Evolutionary conservation across 169 alveolate species (phyloP).

Genomic region (Perkinsus chesapeaki): DNA sequence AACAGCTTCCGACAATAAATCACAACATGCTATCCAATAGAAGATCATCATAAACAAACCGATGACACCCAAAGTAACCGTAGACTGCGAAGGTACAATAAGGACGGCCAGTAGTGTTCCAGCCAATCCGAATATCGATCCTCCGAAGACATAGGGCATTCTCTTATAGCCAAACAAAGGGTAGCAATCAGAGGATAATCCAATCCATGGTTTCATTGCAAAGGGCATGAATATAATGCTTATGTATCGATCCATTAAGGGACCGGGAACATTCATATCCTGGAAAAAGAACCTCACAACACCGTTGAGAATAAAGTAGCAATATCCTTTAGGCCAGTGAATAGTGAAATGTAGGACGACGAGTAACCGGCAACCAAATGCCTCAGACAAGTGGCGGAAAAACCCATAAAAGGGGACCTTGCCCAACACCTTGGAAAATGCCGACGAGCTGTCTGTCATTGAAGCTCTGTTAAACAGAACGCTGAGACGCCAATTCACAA

Average conservation of each 20-base stretch:
- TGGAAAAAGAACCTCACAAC: background rate
- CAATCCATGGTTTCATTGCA: background rate
- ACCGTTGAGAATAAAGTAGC: background rate
- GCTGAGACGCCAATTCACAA: no score
- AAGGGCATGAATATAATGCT: background rate
- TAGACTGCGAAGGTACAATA: no score
- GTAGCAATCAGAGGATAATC: background rate
- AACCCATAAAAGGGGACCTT: no score
- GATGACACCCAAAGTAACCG: no score
- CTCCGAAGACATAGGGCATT: background rate
- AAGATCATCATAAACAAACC: no score
- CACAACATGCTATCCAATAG: no score
- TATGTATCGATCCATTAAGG: background rate
- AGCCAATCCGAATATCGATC: background rate
- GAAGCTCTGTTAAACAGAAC: no score
- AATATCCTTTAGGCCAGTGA: background rate
- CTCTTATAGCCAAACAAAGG: background rate
- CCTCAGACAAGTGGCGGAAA: no score
- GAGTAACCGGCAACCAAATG: background rate
- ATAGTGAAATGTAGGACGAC: background rate
- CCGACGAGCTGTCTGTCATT: no score
- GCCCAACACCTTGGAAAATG: no score
- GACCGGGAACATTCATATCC: background rate
- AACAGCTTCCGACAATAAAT: no score
- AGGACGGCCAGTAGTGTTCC: background rate